Conservation (phyloP, 805 yeast species). For the Metahyphopichia silvanorum region DNA sequence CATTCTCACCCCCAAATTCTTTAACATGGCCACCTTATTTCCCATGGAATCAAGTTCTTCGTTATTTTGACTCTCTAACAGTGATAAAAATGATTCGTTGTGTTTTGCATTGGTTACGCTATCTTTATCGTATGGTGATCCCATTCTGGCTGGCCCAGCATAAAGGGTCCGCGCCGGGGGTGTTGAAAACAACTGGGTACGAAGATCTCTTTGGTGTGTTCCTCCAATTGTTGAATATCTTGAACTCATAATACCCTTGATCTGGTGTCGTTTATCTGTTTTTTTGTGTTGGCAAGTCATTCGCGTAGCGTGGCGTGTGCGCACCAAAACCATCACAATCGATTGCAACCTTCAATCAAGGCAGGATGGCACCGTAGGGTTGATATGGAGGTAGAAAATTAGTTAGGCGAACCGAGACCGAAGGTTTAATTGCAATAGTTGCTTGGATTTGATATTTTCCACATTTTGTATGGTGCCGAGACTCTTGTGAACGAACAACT, state of each 20-base stretch:
- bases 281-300: too few species aligned
- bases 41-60: constrained; percentile 41
- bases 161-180: constrained; percentile 15
- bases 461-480: too few species aligned
- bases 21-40: constrained; percentile 38
- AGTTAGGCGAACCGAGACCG: too few species aligned
- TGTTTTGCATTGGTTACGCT: constrained; percentile 30
- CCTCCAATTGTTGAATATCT: constrained; percentile 25
- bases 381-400: too few species aligned
- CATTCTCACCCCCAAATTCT: constrained; percentile 40
- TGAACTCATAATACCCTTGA: constrained; percentile 24
- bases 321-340: too few species aligned
- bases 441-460: too few species aligned
- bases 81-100: constrained; percentile 40
- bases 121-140: constrained; percentile 37
- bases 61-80: constrained; percentile 41
- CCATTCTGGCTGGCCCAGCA: constrained; percentile 26
- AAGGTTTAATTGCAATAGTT: too few species aligned
- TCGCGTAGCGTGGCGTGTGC: too few species aligned
- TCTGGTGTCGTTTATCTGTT: too few species aligned
- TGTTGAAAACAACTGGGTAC: constrained; percentile 37
- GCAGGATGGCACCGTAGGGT: too few species aligned
- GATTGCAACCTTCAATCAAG: too few species aligned
- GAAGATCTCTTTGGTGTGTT: constrained; percentile 40
- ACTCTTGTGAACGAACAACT: too few species aligned